Percentiles rank a stretch among this genome's conserved stretches.
Evolutionary conservation across 371 early-diverging fungal species (phyloP).

Genomic region (Mucor plumbeus): DNA sequence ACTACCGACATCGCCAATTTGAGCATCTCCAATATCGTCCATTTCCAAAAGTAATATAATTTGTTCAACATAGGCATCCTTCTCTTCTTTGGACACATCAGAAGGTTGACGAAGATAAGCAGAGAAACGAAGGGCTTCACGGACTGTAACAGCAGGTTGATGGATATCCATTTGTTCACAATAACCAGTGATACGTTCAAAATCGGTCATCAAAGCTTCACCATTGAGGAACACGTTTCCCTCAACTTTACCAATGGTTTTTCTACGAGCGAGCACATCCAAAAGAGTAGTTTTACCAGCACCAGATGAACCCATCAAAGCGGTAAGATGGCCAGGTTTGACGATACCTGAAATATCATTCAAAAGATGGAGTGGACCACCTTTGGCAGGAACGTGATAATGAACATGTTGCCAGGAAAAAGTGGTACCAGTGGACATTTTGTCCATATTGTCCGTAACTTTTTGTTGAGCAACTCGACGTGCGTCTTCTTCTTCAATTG

Average conservation of each 20-base stretch:
- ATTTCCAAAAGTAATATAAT: slow-evolving; percentile 63
- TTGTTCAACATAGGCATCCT: slow-evolving; percentile 60
- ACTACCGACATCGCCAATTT: slow-evolving; percentile 48
- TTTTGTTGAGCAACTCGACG: slow-evolving; percentile 34
- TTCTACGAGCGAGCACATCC: slow-evolving; percentile 81
- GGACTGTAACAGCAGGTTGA: slow-evolving; percentile 61
- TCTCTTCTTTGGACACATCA: slow-evolving; percentile 52
- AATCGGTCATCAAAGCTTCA: slow-evolving; percentile 51
- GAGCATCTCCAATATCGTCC: slow-evolving; percentile 52
- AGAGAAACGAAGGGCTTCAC: slow-evolving; percentile 71
- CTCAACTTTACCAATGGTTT: slow-evolving; percentile 74
- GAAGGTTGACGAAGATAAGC: slow-evolving; percentile 66
- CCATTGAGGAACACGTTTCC: slow-evolving; percentile 71
- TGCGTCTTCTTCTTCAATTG: slow-evolving; percentile 34
- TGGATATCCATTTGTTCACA: slow-evolving; percentile 86
- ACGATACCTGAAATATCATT: slow-evolving; percentile 55
- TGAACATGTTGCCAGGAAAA: slow-evolving; percentile 60
- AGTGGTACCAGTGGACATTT: slow-evolving; percentile 46
- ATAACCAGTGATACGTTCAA: slow-evolving; percentile 77
- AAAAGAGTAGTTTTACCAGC: slow-evolving; percentile 89
- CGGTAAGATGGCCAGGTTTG: slow-evolving; percentile 71
- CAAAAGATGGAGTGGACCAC: slow-evolving; percentile 51
- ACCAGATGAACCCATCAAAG: slow-evolving; percentile 85
- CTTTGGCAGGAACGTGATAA: slow-evolving; percentile 62
- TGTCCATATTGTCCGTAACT: slow-evolving; percentile 36